Conservation (phyloP, 176 grass and related monocot genomes). For the Zoysia japonica region DNA sequence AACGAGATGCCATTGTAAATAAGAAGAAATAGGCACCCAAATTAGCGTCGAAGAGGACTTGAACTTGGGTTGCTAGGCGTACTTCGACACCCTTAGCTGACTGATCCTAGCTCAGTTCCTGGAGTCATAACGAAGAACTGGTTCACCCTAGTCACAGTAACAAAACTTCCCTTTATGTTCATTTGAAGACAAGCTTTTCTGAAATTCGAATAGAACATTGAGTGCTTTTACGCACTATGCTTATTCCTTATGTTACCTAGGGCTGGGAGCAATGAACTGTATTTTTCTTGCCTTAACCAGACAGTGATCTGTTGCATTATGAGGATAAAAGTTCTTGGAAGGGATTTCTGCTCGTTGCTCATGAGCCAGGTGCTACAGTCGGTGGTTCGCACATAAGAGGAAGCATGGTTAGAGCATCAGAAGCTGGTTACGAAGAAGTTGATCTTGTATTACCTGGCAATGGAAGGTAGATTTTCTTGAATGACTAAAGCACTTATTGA, state of each 20-base stretch:
- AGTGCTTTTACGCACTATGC: not conserved
- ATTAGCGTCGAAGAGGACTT: too few species aligned
- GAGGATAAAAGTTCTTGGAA: slow-evolving; percentile 63
- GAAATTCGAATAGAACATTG: not conserved
- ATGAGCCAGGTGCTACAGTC: slow-evolving; percentile 81
- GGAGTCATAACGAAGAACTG: not conserved
- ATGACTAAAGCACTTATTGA: slow-evolving; percentile 21
- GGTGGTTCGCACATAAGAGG: slow-evolving; percentile 96
- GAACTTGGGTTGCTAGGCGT: too few species aligned
- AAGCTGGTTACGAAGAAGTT: slow-evolving; percentile 92
- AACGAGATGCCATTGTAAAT: too few species aligned
- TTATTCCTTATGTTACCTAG: not conserved
- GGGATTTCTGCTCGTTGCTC: slow-evolving; percentile 79
- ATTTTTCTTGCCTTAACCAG: slow-evolving; percentile 45
- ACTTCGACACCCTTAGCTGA: too few species aligned
- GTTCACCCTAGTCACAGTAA: not conserved
- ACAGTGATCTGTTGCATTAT: slow-evolving; percentile 37
- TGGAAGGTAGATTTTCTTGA: slow-evolving; percentile 58
- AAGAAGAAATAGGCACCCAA: too few species aligned
- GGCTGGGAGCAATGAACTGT: slow-evolving; percentile 14
- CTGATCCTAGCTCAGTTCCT: too few species aligned
- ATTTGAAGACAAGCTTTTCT: not conserved
- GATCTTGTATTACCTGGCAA: slow-evolving; percentile 91
- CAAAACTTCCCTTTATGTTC: not conserved
- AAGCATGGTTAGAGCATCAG: slow-evolving; percentile 91